A percentile compares a stretch with the other conserved stretches of the same genome.
These are phyloP conservation scores for Podospora pseudoanserina DNA, from an alignment of 495 filamentous ascomycete genomes.

Conservation along the genomic window DNA sequence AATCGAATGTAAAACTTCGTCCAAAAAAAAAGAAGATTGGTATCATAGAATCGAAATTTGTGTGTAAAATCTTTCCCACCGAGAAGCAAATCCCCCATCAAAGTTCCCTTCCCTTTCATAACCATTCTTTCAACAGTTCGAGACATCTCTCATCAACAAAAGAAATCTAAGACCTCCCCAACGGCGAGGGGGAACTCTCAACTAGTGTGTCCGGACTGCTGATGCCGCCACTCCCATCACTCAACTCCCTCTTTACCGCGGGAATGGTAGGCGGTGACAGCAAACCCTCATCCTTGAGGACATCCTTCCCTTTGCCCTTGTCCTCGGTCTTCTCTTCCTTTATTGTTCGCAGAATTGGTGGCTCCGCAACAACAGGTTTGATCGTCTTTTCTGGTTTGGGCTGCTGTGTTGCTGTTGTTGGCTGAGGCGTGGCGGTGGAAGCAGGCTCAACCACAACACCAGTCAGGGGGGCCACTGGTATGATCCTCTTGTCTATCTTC, in stretches of 20 bases:
- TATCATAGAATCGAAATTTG: neutral
- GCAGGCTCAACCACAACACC: neutral
- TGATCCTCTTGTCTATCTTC: slow-evolving; percentile 32
- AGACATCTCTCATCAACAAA: neutral
- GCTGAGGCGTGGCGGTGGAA: neutral
- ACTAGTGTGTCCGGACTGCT: neutral
- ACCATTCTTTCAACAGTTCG: too few species aligned
- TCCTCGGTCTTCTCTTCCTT: neutral
- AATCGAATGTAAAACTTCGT: neutral
- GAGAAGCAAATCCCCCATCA: too few species aligned
- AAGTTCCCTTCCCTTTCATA: too few species aligned
- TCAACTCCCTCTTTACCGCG: neutral
- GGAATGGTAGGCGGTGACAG: neutral
- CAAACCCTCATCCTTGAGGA: neutral
- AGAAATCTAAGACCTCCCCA: neutral
- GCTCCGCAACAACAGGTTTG: neutral
- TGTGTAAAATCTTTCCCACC: neutral
- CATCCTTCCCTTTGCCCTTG: neutral
- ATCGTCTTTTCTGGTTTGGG: neutral
- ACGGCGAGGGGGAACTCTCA: neutral
- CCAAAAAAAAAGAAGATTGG: neutral
- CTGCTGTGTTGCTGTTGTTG: neutral
- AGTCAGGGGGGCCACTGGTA: neutral
- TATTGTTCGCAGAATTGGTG: neutral
- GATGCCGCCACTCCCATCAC: neutral